Evolutionary conservation across 2,329 filamentous ascomycete genomes (phyloP), one percentile per base, ranked within the genome.

Genomic region (Claviceps cyperi): DNA sequence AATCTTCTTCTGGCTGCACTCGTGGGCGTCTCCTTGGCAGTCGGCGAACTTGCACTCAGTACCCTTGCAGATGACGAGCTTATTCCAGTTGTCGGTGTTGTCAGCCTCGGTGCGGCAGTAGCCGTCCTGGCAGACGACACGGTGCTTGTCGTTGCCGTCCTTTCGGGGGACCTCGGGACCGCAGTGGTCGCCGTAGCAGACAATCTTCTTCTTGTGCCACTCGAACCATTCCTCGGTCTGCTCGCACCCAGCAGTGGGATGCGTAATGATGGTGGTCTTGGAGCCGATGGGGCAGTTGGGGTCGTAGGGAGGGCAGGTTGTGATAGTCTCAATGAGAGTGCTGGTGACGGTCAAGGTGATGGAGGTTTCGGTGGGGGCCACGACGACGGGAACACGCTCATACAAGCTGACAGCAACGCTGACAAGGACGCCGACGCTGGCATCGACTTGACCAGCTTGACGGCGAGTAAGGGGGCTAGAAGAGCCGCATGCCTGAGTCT

Each of bases 151-250:
- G 2, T 22, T 53, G 56, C 57, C 59, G 28, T 61, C 51, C 35
- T 60, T 38, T 59, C 55, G 60, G 45, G 59, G 57, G 54, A 57
- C 53, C 51, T 62, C 61, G 35, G 55, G 58, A 36, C 53, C 50
- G 57, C 66, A 69, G 56, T 56, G 46, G 21, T 60, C 62, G 24
- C 64, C 64, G 52, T 59, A 60, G 58, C 65, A 66, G 58, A 65
- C 59, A 17, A 68, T 57, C 55, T 60, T 62, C 57, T 64, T 62
- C 55, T 58, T 56, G 54, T 59, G 53, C 55, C 55, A 59, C 49
- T 57, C 55, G 41, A 36, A 15, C 43, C 50, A 51, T 17, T 41
- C 50, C 28, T 37, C 47, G 24, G 45, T 44, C 28, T 43, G 9
- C 15, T 50, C 19, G 35, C 46, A 21, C 19, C n/a, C 48, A 15